phyloP scores from a whole-genome alignment of 2,329 filamentous ascomycete species.

The Graphilbum sp. region DNA sequence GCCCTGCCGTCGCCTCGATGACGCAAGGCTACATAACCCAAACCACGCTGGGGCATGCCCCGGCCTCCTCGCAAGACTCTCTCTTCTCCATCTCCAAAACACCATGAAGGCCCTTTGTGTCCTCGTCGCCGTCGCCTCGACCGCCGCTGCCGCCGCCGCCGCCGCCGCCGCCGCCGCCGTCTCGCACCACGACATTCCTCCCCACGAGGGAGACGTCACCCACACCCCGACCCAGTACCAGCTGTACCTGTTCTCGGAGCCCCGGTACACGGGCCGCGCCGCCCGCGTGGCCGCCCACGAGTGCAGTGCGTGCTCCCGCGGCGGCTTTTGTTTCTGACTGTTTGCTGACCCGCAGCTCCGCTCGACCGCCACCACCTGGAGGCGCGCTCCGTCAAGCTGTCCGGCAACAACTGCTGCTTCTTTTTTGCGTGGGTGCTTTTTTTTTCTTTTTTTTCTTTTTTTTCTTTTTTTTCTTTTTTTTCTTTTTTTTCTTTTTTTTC shows the following conservation, averaged over 20 bases:
- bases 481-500: background rate
- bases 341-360: background rate
- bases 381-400: constrained; percentile 1
- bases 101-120: too few species aligned
- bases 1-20: too few species aligned
- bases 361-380: background rate
- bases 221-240: background rate
- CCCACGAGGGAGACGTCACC: background rate
- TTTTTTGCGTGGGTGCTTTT: constrained; percentile 3
- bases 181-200: background rate
- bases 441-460: background rate
- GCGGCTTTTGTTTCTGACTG: background rate
- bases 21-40: too few species aligned
- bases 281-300: background rate
- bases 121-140: too few species aligned
- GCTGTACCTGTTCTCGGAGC: background rate
- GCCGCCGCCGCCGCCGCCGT: background rate
- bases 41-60: too few species aligned
- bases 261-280: background rate
- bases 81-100: too few species aligned
- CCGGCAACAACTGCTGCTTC: constrained; percentile 4
- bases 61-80: too few species aligned
- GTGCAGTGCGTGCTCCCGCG: constrained; percentile 2
- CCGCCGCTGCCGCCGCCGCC: background rate
- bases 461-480: background rate